Conservation (phyloP, 2,329 filamentous ascomycete species). For the Scleromitrula shiraiana region DNA sequence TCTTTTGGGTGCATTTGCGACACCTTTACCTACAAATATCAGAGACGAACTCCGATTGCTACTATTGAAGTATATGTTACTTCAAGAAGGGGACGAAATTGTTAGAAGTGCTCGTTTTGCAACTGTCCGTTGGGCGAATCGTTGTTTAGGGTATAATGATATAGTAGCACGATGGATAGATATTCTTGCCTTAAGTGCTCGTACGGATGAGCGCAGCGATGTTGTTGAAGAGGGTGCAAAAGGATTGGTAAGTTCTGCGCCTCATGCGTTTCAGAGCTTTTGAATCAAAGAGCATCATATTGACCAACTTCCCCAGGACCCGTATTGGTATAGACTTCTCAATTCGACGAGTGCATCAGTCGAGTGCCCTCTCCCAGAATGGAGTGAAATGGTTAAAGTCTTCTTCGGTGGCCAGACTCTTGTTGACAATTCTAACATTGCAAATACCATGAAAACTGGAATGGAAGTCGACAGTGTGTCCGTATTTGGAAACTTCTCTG, state of each 20-base stretch:
- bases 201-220: constrained; percentile 63
- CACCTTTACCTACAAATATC: constrained; percentile 31
- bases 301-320: constrained; percentile 32
- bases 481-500: constrained; percentile 32
- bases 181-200: constrained; percentile 67
- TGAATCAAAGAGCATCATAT: no score
- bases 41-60: constrained; percentile 36
- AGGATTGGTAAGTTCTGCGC: constrained; percentile 73
- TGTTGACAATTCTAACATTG: constrained; percentile 24
- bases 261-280: no score
- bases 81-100: constrained; percentile 40
- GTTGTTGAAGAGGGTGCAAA: constrained; percentile 84
- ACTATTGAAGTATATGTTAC: constrained; percentile 60
- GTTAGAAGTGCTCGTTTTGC: constrained; percentile 73
- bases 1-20: constrained; percentile 51
- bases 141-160: constrained; percentile 74
- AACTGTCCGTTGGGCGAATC: constrained; percentile 81
- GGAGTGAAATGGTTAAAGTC: constrained; percentile 40
- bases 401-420: constrained; percentile 39
- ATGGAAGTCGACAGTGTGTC: constrained; percentile 36
- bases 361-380: constrained; percentile 39
- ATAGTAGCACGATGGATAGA: constrained; percentile 80
- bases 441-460: constrained; percentile 28
- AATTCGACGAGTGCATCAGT: constrained; percentile 42
- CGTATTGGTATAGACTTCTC: constrained; percentile 60